A percentile compares a stretch with the other conserved stretches of the same genome.
Conservation (phyloP, 2,329 filamentous ascomycete genomes). For the Chrysosporium keratinophilum region DNA sequence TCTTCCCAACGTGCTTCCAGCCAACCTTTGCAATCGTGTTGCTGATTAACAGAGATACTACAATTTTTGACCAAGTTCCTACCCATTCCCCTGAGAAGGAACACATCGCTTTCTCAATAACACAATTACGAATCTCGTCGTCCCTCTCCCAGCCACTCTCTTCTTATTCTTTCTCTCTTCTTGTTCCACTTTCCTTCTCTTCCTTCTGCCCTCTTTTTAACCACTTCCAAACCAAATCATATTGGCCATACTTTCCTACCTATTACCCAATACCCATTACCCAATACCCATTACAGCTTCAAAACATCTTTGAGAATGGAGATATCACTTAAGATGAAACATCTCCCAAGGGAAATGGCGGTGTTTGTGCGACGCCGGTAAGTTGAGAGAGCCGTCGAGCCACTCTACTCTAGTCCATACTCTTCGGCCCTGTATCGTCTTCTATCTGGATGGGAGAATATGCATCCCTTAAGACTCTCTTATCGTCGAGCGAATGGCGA, state of each 20-base stretch:
- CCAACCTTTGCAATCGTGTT: neutral
- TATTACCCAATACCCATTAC: no score
- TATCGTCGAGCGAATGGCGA: neutral
- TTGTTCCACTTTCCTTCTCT: neutral
- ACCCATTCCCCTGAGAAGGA: neutral
- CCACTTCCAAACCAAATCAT: neutral
- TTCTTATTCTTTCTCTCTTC: slow-evolving; percentile 12
- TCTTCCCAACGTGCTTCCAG: neutral
- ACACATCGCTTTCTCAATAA: neutral
- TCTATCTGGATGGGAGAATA: neutral
- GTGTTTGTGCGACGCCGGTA: slow-evolving; percentile 22
- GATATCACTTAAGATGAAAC: neutral
- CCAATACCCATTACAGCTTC: no score
- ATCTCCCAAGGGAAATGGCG: slow-evolving; percentile 2
- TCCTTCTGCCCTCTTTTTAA: neutral
- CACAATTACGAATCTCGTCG: neutral
- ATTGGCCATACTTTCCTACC: no score
- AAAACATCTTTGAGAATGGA: no score
- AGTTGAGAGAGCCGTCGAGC: slow-evolving; percentile 17
- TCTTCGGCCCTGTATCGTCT: neutral
- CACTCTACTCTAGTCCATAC: slow-evolving; percentile 21
- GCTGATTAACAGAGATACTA: neutral
- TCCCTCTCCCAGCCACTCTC: neutral
- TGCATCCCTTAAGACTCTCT: neutral
- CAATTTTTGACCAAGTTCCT: neutral